Percentiles rank a stretch among this genome's conserved stretches.
Evolutionary conservation across 257 asterid species (phyloP).

Genomic region (Solanum peruvianum): DNA sequence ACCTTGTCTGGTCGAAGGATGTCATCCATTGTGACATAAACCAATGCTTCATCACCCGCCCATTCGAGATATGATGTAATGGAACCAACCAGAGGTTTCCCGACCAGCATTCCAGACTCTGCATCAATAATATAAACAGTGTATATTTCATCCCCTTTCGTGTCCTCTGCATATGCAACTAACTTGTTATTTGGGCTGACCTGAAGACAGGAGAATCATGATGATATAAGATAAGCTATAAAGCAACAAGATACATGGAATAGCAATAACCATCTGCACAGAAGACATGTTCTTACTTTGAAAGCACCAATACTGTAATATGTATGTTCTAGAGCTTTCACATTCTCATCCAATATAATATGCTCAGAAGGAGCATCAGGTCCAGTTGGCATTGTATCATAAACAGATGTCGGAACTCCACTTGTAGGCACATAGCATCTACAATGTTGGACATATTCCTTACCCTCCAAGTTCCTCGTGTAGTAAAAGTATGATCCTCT

Average conservation of each 20-base stretch:
- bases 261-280: not conserved
- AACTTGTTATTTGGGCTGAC: conserved; percentile 71
- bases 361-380: conserved; percentile 86
- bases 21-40: conserved; percentile 82
- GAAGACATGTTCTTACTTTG: conserved; percentile 34
- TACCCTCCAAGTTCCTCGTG: conserved; percentile 73
- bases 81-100: conserved; percentile 54
- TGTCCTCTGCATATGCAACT: conserved; percentile 91
- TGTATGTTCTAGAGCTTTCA: conserved; percentile 53
- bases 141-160: conserved; percentile 85
- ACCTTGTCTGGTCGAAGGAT: conserved; percentile 94
- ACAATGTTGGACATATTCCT: conserved; percentile 72
- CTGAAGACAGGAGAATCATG: conserved; percentile 22
- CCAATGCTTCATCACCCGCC: conserved; percentile 81
- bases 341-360: conserved; percentile 78
- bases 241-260: not conserved
- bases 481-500: conserved; percentile 75
- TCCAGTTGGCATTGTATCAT: conserved; percentile 76
- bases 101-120: conserved; percentile 60
- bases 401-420: conserved; percentile 35
- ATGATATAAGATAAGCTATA: not conserved
- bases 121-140: conserved; percentile 70
- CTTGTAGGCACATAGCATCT: conserved; percentile 50
- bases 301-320: conserved; percentile 65
- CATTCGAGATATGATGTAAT: conserved; percentile 57